Conservation (phyloP, 495 filamentous ascomycete species). For the Venustampulla echinocandica region DNA sequence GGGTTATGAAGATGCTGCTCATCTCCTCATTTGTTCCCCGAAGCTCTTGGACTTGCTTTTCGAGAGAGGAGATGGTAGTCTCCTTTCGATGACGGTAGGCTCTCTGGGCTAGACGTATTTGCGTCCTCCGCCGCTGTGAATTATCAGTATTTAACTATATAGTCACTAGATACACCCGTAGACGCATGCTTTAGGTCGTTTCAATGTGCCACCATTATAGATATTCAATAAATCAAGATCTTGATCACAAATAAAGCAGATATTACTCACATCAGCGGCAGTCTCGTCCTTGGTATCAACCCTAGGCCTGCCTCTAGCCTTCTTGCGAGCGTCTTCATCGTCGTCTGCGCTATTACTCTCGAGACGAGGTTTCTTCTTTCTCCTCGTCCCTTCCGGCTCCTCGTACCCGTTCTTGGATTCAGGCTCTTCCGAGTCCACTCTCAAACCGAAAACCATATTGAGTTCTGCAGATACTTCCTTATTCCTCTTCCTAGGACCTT, state of each 20-base stretch:
- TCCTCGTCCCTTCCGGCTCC: slow-evolving; percentile 7
- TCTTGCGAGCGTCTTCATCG: slow-evolving; percentile 38
- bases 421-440: neutral
- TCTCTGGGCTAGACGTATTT: slow-evolving; percentile 77
- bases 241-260: slow-evolving; percentile 4
- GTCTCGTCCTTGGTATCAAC: slow-evolving; percentile 62
- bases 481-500: neutral
- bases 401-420: slow-evolving; percentile 22
- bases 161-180: slow-evolving; percentile 8
- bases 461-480: too few relatives aligned
- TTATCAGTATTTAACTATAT: slow-evolving; percentile 8
- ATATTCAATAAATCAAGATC: neutral
- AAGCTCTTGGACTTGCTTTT: slow-evolving; percentile 55
- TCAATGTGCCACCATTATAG: neutral
- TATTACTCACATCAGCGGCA: slow-evolving; percentile 38
- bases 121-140: slow-evolving; percentile 67
- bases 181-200: slow-evolving; percentile 1
- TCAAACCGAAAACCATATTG: slow-evolving; percentile 16
- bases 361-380: slow-evolving; percentile 15
- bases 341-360: slow-evolving; percentile 12
- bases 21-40: slow-evolving; percentile 62
- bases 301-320: slow-evolving; percentile 56
- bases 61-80: slow-evolving; percentile 65
- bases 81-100: slow-evolving; percentile 82
- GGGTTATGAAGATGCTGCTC: slow-evolving; percentile 61